Base-by-base conservation (phyloP, 805 yeast species). In the Kregervanrija delftensis region DNA sequence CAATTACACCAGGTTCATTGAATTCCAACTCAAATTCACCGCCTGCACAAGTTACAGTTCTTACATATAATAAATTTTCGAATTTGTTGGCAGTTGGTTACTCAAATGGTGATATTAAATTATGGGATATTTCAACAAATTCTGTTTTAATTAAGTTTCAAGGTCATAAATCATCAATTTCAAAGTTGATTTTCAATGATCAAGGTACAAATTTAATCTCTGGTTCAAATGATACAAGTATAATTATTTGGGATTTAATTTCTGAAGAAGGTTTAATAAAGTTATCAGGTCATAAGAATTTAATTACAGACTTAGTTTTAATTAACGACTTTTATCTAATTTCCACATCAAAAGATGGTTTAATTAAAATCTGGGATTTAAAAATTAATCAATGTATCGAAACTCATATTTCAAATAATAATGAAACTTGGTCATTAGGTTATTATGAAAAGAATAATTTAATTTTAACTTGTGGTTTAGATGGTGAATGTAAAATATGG, bases 211-310 rank as follows among this genome's bases (percentile, higher is more conserved):
- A 93, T 49, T 68, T 93, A 13, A 75, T 82, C 31, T 85, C 96
- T 5, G 99, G 98, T 2, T 82, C 96, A 1, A 76, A 77, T 40
- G 99, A 93, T 63, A 76, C 96, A 4, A 71, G 77, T 44, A 78
- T 91, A 32, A 83, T 93, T 49, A 72, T 89, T 53, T 93, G 99
- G 99, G 99, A 93, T 67, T 74, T 93, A 44, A 90, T 93, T 12
- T 85, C 87, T 9, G 99, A 93, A 69, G 80, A 77, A 28, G 99
- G 99, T 11, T 65, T 91, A 32, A 86, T 77, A 67, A 83, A 91
- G 56, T 72, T 93, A 48, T 79, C 86, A 60, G 89, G 97, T 5
- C 99, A 93, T 63, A 83, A 85, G 60, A 91, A 88, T 53, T 86
- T 82, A 53, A 83, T 93, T 52, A 90, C 96, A 1, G 95, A 95